phyloP scores from a whole-genome alignment of 495 filamentous ascomycete species.

The Podospora appendiculata region DNA sequence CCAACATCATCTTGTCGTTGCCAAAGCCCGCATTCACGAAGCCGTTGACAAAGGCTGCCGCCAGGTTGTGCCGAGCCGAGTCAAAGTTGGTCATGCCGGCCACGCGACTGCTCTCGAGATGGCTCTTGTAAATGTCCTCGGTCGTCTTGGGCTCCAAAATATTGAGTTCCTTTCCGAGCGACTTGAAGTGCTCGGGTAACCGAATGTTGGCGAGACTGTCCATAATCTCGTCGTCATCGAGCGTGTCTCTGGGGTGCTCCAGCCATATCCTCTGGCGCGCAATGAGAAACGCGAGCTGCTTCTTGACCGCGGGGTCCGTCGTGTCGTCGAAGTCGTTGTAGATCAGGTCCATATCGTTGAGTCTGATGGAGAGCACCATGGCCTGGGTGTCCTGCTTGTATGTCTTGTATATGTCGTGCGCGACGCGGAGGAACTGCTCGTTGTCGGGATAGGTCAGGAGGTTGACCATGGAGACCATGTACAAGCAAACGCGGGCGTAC shows the following conservation, averaged over 20 bases:
- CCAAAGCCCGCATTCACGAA: conserved; percentile 96
- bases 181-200: conserved; percentile 87
- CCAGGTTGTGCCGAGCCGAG: conserved; percentile 90
- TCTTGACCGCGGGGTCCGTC: conserved; percentile 72
- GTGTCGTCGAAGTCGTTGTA: conserved; percentile 70
- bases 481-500: conserved; percentile 85
- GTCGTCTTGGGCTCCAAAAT: conserved; percentile 94
- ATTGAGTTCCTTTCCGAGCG: conserved; percentile 89
- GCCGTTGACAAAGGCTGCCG: conserved; percentile 91
- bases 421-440: conserved; percentile 82
- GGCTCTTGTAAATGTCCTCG: conserved; percentile 99
- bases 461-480: conserved; percentile 99
- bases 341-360: conserved; percentile 81
- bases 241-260: conserved; percentile 49
- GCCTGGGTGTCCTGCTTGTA: conserved; percentile 91
- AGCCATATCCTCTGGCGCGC: conserved; percentile 87
- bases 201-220: conserved; percentile 83
- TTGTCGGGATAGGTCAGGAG: conserved; percentile 96
- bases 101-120: conserved; percentile 88
- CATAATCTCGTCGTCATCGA: conserved; percentile 59
- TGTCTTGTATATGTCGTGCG: conserved; percentile 83
- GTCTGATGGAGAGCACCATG: conserved; percentile 84
- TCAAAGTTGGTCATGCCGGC: conserved; percentile 90
- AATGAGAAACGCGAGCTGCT: conserved; percentile 91
- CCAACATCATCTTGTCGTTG: conserved; percentile 94